Evolutionary conservation across 2,329 filamentous ascomycete species (phyloP).

Genomic region (Blastomyces gilchristii): DNA sequence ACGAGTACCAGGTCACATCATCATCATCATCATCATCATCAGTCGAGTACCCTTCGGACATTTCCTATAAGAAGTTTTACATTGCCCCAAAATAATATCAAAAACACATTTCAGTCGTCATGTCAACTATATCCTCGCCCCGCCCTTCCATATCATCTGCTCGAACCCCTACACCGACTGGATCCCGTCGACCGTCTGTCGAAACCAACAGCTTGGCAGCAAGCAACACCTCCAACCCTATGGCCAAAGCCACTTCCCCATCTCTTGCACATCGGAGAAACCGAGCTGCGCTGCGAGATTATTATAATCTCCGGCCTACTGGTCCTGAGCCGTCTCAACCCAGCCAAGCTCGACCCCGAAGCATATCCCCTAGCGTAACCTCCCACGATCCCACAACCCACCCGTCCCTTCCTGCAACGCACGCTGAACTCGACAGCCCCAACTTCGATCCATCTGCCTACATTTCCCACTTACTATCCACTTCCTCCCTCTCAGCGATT

Average conservation of each 20-base stretch:
- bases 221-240: constrained; percentile 29
- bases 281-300: constrained; percentile 79
- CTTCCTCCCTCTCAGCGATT: constrained; percentile 34
- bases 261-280: constrained; percentile 48
- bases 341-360: constrained; percentile 25
- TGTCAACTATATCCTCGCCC: constrained; percentile 52
- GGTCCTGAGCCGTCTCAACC: constrained; percentile 26
- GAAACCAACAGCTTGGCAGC: constrained; percentile 46
- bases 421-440: constrained; percentile 58
- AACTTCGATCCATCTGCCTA: constrained; percentile 61
- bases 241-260: constrained; percentile 35
- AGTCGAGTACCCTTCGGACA: background rate
- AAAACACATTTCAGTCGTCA: constrained; percentile 20
- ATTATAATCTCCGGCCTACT: constrained; percentile 68
- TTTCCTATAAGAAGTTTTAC: background rate
- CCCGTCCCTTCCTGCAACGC: constrained; percentile 21
- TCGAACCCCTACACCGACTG: constrained; percentile 55
- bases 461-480: constrained; percentile 33
- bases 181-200: constrained; percentile 64
- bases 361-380: constrained; percentile 31
- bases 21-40: background rate
- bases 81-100: background rate
- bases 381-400: constrained; percentile 31
- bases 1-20: background rate
- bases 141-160: constrained; percentile 49